Conservation (phyloP, 1,284 basidiomycete species). For the Cystobasidium pallidum region DNA sequence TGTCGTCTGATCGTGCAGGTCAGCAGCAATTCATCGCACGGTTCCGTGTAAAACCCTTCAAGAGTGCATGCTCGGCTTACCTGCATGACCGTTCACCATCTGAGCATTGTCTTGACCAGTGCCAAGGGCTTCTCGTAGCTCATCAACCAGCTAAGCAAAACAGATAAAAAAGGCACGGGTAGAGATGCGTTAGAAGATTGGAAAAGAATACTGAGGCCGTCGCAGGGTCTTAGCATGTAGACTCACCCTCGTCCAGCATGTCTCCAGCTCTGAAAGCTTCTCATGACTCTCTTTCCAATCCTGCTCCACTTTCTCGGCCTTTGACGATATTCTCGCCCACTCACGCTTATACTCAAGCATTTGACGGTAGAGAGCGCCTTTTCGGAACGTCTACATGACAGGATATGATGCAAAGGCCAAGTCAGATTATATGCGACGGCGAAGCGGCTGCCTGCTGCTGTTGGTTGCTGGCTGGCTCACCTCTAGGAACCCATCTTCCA, state of each 20-base stretch:
- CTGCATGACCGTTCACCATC: slow-evolving; percentile 30
- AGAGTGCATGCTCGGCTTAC: not conserved
- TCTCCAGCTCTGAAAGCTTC: slow-evolving; percentile 27
- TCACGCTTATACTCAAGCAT: slow-evolving; percentile 89
- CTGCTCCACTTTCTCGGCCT: slow-evolving; percentile 44
- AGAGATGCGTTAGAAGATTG: not conserved
- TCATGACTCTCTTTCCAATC: slow-evolving; percentile 42
- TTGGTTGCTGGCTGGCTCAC: slow-evolving; percentile 1
- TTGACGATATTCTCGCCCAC: slow-evolving; percentile 60
- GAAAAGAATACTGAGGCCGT: not conserved
- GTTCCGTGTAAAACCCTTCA: not conserved
- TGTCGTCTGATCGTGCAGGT: slow-evolving; percentile 13
- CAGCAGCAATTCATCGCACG: not conserved
- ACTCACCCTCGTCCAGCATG: slow-evolving; percentile 36
- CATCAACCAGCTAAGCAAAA: slow-evolving; percentile 25
- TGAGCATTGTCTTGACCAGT: slow-evolving; percentile 6
- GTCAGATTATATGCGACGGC: not conserved
- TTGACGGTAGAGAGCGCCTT: slow-evolving; percentile 87
- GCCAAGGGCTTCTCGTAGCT: slow-evolving; percentile 19
- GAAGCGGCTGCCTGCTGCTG: slow-evolving; percentile 11
- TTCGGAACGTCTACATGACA: slow-evolving; percentile 68
- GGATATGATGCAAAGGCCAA: not conserved
- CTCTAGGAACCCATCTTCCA: slow-evolving; percentile 43
- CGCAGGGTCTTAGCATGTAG: not conserved
- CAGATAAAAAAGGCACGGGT: not conserved